Evolutionary conservation across 192 early-diverging fungal species (phyloP).

Genomic region (Coemansia sp.): DNA sequence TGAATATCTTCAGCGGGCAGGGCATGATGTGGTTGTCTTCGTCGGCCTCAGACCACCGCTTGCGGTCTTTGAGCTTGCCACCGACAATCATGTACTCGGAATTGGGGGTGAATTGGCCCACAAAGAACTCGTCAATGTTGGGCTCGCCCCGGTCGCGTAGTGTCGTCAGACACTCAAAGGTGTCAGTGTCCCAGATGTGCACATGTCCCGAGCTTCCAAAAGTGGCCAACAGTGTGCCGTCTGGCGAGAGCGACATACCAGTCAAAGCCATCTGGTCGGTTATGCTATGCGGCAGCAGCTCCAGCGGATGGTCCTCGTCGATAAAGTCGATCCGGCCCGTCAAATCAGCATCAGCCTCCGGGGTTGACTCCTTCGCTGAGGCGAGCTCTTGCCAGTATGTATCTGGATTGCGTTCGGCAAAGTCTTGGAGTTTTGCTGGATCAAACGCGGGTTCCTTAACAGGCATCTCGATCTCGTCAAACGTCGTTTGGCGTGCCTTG

Average conservation of each 20-base stretch:
- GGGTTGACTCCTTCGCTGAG: not conserved
- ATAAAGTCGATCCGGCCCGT: slow-evolving; percentile 59
- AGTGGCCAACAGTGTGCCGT: slow-evolving; percentile 84
- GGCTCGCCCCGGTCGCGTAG: slow-evolving; percentile 74
- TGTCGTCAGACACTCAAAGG: slow-evolving; percentile 69
- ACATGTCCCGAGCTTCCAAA: slow-evolving; percentile 80
- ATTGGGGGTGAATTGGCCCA: slow-evolving; percentile 77
- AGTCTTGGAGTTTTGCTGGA: slow-evolving; percentile 54
- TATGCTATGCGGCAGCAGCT: slow-evolving; percentile 65
- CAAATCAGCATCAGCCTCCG: not conserved
- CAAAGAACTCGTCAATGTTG: slow-evolving; percentile 93
- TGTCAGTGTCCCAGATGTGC: slow-evolving; percentile 82
- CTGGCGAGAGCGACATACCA: slow-evolving; percentile 81
- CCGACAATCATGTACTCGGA: slow-evolving; percentile 72
- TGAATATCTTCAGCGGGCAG: slow-evolving; percentile 93
- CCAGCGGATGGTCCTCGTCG: slow-evolving; percentile 70
- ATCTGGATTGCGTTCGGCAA: slow-evolving; percentile 62
- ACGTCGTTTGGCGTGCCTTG: slow-evolving; percentile 46
- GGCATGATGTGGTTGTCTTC: slow-evolving; percentile 95
- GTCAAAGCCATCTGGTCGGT: slow-evolving; percentile 83
- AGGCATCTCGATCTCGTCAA: slow-evolving; percentile 43
- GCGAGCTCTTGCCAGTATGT: slow-evolving; percentile 43
- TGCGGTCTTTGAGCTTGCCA: slow-evolving; percentile 91
- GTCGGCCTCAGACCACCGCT: slow-evolving; percentile 85
- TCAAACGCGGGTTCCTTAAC: slow-evolving; percentile 48